Conservation (phyloP, 768 basidiomycete species). For the Leccinum uliginosum region DNA sequence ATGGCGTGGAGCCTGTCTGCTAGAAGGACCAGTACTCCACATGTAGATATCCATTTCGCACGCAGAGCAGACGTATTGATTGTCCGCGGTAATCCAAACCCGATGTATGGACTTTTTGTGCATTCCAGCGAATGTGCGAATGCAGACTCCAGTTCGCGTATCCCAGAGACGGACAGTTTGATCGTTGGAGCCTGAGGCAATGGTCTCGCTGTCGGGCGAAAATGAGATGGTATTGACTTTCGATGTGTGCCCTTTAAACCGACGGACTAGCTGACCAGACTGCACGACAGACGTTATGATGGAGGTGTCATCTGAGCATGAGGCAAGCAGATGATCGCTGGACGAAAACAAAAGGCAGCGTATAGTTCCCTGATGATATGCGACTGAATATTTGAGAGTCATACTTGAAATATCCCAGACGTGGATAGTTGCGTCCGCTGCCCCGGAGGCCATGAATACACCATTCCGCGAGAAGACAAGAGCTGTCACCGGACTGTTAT, state of each 20-base stretch:
- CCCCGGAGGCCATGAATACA: constrained; percentile 12
- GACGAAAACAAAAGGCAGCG: constrained; percentile 20
- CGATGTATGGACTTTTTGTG: constrained; percentile 14
- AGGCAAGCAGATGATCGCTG: constrained; percentile 10
- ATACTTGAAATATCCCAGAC: constrained; percentile 16
- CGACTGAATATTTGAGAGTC: constrained; percentile 5
- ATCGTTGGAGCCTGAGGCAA: constrained; percentile 23
- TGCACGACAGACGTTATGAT: constrained; percentile 12
- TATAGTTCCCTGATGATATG: constrained; percentile 14
- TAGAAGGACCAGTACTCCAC: constrained; percentile 8
- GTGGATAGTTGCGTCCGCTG: constrained; percentile 8
- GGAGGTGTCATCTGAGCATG: constrained; percentile 12
- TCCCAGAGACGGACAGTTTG: constrained; percentile 24
- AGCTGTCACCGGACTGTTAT: constrained; percentile 2
- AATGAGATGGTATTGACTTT: constrained; percentile 19
- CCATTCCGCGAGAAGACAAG: constrained; percentile 12
- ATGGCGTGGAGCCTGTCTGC: constrained; percentile 5
- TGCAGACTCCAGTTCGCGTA: constrained; percentile 14
- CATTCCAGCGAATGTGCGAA: constrained; percentile 10
- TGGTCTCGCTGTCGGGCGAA: constrained; percentile 13
- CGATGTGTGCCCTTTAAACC: constrained; percentile 15
- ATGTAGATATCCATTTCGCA: constrained; percentile 13
- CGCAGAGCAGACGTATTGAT: constrained; percentile 8
- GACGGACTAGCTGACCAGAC: constrained; percentile 7
- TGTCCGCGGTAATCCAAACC: constrained; percentile 19